Conservation (phyloP, 1,284 basidiomycete species). For the Cutaneotrichosporon mucoides region DNA sequence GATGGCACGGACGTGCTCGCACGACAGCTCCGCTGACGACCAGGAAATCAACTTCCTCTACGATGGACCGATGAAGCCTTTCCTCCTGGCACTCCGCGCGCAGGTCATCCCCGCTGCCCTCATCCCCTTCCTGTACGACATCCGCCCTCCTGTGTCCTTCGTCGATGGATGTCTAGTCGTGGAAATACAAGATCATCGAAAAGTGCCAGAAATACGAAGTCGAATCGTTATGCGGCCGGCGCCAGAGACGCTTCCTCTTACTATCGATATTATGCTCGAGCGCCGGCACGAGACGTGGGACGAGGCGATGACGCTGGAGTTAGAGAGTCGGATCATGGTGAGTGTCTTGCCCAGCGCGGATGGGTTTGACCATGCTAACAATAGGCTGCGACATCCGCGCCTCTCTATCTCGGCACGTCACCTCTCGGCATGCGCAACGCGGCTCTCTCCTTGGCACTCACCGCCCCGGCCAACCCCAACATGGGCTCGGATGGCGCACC, state of each 20-base stretch:
- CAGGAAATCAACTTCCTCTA: slow-evolving; percentile 45
- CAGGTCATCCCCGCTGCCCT: slow-evolving; percentile 47
- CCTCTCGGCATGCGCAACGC: slow-evolving; percentile 47
- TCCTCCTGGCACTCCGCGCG: slow-evolving; percentile 48
- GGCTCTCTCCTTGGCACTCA: slow-evolving; percentile 40
- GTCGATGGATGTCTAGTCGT: slow-evolving; percentile 50
- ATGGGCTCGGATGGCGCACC: slow-evolving; percentile 36
- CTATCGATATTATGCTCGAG: slow-evolving; percentile 46
- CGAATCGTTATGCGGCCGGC: slow-evolving; percentile 49
- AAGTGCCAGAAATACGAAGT: slow-evolving; percentile 30
- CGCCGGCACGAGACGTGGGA: slow-evolving; percentile 42
- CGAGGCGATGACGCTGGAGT: slow-evolving; percentile 43
- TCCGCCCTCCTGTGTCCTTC: slow-evolving; percentile 42
- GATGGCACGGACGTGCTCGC: neutral
- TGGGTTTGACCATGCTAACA: neutral
- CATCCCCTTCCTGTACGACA: slow-evolving; percentile 47
- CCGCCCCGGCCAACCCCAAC: slow-evolving; percentile 40
- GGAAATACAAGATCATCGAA: slow-evolving; percentile 48
- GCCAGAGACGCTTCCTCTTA: slow-evolving; percentile 44
- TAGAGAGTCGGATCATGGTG: slow-evolving; percentile 49
- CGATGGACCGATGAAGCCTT: slow-evolving; percentile 49
- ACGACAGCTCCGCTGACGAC: no score
- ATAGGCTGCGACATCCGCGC: slow-evolving; percentile 48
- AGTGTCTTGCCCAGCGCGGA: slow-evolving; percentile 20
- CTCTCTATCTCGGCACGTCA: slow-evolving; percentile 48